Evolutionary conservation across 163 green algal genomes (phyloP).

Genomic region (Scenedesmus sp.): DNA sequence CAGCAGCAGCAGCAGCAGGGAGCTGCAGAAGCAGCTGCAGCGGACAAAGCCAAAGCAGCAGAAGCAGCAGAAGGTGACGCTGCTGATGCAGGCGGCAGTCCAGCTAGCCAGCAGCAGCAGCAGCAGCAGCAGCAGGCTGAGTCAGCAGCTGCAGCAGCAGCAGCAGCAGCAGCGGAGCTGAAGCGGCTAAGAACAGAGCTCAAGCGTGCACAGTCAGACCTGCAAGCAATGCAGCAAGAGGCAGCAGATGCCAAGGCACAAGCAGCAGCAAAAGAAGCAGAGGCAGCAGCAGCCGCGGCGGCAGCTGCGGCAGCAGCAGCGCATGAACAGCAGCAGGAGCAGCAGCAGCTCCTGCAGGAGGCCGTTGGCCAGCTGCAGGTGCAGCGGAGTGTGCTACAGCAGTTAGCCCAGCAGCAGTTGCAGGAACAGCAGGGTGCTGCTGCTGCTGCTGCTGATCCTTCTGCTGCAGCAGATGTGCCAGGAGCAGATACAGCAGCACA

Average conservation of each 20-base stretch:
- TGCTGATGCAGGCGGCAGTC: background rate
- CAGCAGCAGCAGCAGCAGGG: background rate
- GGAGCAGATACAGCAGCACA: background rate
- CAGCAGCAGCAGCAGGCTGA: constrained; percentile 28
- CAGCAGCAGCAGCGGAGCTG: constrained; percentile 29
- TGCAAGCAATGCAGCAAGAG: background rate
- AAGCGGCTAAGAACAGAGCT: constrained; percentile 9
- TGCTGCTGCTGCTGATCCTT: constrained; percentile 3
- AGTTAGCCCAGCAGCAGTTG: background rate
- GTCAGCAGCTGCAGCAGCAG: background rate
- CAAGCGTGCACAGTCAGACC: background rate
- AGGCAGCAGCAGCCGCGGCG: background rate
- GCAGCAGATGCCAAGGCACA: background rate
- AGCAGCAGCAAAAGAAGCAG: background rate
- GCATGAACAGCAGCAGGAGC: background rate
- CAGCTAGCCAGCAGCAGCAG: background rate
- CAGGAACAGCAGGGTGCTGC: background rate
- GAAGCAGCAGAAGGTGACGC: background rate
- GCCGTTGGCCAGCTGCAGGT: background rate
- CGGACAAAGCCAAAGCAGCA: background rate
- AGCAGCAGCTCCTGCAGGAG: background rate
- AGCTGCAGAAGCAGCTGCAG: background rate
- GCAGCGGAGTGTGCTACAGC: background rate
- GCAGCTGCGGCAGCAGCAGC: background rate
- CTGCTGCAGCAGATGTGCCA: background rate